phyloP scores from a whole-genome alignment of 2,329 filamentous ascomycete genomes.

The Teratosphaeria epicoccoides region DNA sequence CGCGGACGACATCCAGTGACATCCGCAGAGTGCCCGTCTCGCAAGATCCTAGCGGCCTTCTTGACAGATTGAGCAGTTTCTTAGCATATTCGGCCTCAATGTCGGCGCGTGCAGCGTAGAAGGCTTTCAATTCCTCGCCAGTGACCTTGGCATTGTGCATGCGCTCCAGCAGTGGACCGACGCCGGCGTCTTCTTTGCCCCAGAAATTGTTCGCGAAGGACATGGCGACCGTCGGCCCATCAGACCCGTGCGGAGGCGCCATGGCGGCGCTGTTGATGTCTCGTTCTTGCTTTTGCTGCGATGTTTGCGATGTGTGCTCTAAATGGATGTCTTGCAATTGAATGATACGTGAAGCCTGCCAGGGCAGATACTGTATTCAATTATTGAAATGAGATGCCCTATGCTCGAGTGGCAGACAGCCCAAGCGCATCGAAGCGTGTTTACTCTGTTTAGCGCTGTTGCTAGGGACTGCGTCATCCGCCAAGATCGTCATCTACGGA shows the following conservation, averaged over 20 bases:
- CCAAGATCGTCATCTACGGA: not conserved
- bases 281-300: not conserved
- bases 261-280: slow-evolving; percentile 16
- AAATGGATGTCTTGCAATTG: not conserved
- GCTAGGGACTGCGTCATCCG: not conserved
- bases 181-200: slow-evolving; percentile 97
- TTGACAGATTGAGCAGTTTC: slow-evolving; percentile 73
- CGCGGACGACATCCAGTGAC: slow-evolving; percentile 78
- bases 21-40: slow-evolving; percentile 73
- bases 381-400: not conserved
- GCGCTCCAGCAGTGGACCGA: slow-evolving; percentile 79
- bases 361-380: not conserved
- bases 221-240: slow-evolving; percentile 27
- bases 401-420: not conserved
- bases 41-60: slow-evolving; percentile 79
- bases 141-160: slow-evolving; percentile 93
- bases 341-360: not conserved
- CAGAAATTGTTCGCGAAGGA: slow-evolving; percentile 94
- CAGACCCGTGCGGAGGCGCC: slow-evolving; percentile 24
- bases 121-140: slow-evolving; percentile 82
- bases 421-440: not conserved
- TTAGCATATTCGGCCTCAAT: slow-evolving; percentile 95
- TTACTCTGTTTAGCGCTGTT: not conserved
- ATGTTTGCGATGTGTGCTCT: not conserved
- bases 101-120: slow-evolving; percentile 80